Evolutionary conservation across 371 early-diverging fungal species (phyloP).

Genomic region (Amoeboaphelidium occidentale): DNA sequence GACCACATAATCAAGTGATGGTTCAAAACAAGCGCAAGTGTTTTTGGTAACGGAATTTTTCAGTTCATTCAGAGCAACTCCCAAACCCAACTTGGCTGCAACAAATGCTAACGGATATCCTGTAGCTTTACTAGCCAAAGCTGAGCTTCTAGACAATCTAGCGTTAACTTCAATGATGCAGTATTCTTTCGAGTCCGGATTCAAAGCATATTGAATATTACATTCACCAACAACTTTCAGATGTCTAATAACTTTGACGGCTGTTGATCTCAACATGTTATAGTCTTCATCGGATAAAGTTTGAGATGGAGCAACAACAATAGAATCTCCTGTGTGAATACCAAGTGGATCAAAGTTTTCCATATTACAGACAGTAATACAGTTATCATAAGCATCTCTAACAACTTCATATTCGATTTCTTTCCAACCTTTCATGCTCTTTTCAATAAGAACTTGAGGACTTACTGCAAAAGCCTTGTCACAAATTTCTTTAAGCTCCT

Average conservation of each 20-base stretch:
- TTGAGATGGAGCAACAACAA: slow-evolving; percentile 84
- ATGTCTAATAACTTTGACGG: slow-evolving; percentile 76
- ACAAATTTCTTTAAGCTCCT: slow-evolving; percentile 39
- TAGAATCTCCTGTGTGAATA: slow-evolving; percentile 86
- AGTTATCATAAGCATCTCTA: slow-evolving; percentile 76
- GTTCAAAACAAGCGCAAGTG: slow-evolving; percentile 88
- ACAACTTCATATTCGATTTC: slow-evolving; percentile 96
- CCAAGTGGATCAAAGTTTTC: slow-evolving; percentile 90
- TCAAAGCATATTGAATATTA: slow-evolving; percentile 86
- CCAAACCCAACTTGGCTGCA: slow-evolving; percentile 84
- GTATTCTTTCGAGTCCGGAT: slow-evolving; percentile 72
- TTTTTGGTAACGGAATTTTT: slow-evolving; percentile 72
- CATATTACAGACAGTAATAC: slow-evolving; percentile 94
- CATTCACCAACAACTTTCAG: slow-evolving; percentile 89
- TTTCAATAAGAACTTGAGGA: slow-evolving; percentile 72
- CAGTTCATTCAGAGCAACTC: slow-evolving; percentile 63
- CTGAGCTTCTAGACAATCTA: slow-evolving; percentile 65
- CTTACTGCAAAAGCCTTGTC: slow-evolving; percentile 49
- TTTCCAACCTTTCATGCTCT: slow-evolving; percentile 93
- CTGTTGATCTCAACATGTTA: slow-evolving; percentile 77
- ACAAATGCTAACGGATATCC: slow-evolving; percentile 91
- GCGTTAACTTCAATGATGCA: slow-evolving; percentile 92
- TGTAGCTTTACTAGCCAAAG: slow-evolving; percentile 87
- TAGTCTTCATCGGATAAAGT: slow-evolving; percentile 80
- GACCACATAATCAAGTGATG: slow-evolving; percentile 72